These are phyloP conservation scores for Ceratocystis huliohia DNA, from an alignment of 2,329 filamentous ascomycete genomes.

Conservation along the genomic window DNA sequence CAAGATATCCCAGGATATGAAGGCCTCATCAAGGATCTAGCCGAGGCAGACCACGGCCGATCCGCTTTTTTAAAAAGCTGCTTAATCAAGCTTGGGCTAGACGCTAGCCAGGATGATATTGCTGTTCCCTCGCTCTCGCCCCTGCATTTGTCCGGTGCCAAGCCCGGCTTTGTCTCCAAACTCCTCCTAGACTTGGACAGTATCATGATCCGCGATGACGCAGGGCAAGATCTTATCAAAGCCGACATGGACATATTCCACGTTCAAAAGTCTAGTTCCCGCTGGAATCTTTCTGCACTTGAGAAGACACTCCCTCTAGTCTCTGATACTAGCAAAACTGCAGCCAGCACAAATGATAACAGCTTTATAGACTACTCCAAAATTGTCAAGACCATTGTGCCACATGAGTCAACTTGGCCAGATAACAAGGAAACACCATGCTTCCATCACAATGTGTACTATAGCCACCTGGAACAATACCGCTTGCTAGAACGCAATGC, in stretches of 20 bases:
- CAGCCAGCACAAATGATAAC: constrained; percentile 30
- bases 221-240: constrained; percentile 56
- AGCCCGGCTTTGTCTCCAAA: constrained; percentile 51
- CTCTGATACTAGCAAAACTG: background rate
- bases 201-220: constrained; percentile 50
- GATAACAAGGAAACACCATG: constrained; percentile 62
- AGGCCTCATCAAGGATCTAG: constrained; percentile 53
- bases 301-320: constrained; percentile 19
- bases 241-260: constrained; percentile 75
- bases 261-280: constrained; percentile 53
- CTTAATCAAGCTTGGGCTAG: constrained; percentile 67
- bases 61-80: constrained; percentile 67
- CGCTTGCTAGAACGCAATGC: constrained; percentile 40
- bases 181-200: constrained; percentile 55
- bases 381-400: constrained; percentile 58
- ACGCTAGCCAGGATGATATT: constrained; percentile 55
- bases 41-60: constrained; percentile 56
- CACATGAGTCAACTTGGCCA: constrained; percentile 58
- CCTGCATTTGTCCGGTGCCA: constrained; percentile 61
- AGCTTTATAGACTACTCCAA: constrained; percentile 62
- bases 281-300: constrained; percentile 39
- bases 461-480: constrained; percentile 55
- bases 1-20: constrained; percentile 56
- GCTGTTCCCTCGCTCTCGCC: constrained; percentile 67
- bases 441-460: constrained; percentile 76